phyloP scores from a whole-genome alignment of 495 filamentous ascomycete species.

The Hypoxylon subgilvum region DNA sequence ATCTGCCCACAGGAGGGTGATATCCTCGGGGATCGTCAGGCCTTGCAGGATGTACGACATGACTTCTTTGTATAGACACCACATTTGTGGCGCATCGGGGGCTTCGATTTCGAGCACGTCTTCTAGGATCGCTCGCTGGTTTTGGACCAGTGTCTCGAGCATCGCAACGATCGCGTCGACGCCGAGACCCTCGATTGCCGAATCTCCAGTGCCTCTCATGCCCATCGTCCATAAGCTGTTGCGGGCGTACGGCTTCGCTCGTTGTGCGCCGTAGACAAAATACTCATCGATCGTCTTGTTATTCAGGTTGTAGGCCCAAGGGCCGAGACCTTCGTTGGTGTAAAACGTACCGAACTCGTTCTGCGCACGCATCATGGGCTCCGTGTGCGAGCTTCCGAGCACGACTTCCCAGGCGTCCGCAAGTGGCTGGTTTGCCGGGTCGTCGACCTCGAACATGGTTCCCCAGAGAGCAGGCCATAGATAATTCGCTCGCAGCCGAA shows the following conservation, averaged over 20 bases:
- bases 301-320: constrained; percentile 73
- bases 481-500: constrained; percentile 74
- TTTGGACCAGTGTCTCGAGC: constrained; percentile 63
- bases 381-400: constrained; percentile 73
- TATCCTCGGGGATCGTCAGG: constrained; percentile 70
- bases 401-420: constrained; percentile 77
- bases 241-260: constrained; percentile 68
- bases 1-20: constrained; percentile 76
- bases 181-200: constrained; percentile 59
- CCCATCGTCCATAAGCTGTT: constrained; percentile 71
- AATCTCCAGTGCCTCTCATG: constrained; percentile 75
- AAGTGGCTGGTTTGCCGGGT: constrained; percentile 67
- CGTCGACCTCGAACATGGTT: constrained; percentile 73
- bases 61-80: constrained; percentile 76
- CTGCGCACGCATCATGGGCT: constrained; percentile 74
- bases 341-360: constrained; percentile 71
- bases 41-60: constrained; percentile 71
- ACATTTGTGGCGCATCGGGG: constrained; percentile 69
- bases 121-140: constrained; percentile 63
- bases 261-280: constrained; percentile 68
- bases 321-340: constrained; percentile 45
- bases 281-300: constrained; percentile 68
- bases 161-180: constrained; percentile 62
- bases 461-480: constrained; percentile 77
- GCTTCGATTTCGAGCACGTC: constrained; percentile 62